phyloP scores from a whole-genome alignment of 179 eudicot genomes.

The Pouteria campechiana region DNA sequence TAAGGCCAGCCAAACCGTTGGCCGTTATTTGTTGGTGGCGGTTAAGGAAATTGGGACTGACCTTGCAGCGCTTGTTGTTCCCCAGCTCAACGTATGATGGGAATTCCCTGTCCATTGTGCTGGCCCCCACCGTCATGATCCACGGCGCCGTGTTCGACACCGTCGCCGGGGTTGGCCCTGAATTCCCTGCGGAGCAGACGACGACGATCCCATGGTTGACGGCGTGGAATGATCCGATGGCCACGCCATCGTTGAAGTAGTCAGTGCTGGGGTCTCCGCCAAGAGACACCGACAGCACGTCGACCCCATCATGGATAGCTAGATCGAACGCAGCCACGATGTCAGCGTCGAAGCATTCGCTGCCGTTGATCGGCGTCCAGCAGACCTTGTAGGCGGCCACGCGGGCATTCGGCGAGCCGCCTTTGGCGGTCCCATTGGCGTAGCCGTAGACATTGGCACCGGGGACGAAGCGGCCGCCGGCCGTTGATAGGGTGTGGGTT shows the following conservation, averaged over 20 bases:
- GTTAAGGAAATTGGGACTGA: too few species aligned
- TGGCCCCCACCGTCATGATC: conserved; percentile 36
- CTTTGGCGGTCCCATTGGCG: conserved; percentile 41
- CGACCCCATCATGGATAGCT: conserved; percentile 30
- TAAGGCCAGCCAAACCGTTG: too few species aligned
- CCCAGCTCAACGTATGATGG: conserved; percentile 8
- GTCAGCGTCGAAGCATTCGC: conserved; percentile 24
- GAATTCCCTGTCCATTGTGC: conserved; percentile 30
- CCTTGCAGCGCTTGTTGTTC: conserved; percentile 20
- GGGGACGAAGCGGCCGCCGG: conserved; percentile 45
- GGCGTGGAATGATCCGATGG: conserved; percentile 37
- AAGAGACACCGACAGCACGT: conserved; percentile 29
- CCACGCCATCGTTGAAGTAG: conserved; percentile 13
- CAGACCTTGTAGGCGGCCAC: conserved; percentile 72
- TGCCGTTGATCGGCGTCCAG: conserved; percentile 15
- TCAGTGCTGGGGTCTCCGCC: conserved; percentile 13
- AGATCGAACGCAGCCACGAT: conserved; percentile 20
- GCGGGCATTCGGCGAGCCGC: conserved; percentile 62
- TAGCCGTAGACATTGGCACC: conserved; percentile 22
- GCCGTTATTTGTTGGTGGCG: too few species aligned
- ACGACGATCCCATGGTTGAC: conserved; percentile 19
- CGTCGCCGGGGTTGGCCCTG: conserved; percentile 13
- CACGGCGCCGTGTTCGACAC: conserved; percentile 37
- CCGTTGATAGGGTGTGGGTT: conserved; percentile 59
- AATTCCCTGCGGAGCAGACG: conserved; percentile 31